Conservation (phyloP, 148 eudicot species). For the Amaranthus palmeri region DNA sequence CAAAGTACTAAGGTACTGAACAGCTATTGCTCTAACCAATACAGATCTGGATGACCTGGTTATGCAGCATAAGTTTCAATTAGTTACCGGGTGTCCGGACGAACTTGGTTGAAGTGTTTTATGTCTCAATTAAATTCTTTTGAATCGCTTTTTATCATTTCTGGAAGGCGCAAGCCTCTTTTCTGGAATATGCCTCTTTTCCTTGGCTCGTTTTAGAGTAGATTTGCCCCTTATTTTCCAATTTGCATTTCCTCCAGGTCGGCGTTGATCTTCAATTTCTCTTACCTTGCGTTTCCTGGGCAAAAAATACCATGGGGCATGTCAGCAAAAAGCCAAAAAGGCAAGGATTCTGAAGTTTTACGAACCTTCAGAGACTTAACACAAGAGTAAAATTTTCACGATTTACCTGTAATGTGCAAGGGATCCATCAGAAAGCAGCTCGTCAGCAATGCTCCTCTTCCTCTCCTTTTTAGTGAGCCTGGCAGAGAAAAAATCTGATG, state of each 20-base stretch:
- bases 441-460: constrained; percentile 76
- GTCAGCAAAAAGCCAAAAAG: background rate
- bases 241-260: constrained; percentile 64
- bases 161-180: background rate
- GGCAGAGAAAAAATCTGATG: constrained; percentile 52
- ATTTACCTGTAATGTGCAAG: constrained; percentile 57
- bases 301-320: background rate
- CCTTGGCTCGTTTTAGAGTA: constrained; percentile 48
- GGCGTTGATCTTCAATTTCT: constrained; percentile 65
- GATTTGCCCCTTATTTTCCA: constrained; percentile 61
- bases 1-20: no score
- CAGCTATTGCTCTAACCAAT: no score
- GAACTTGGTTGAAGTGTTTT: background rate
- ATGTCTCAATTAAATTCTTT: constrained; percentile 1
- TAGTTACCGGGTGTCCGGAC: background rate
- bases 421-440: constrained; percentile 58
- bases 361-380: background rate
- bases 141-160: constrained; percentile 9
- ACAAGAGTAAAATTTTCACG: background rate
- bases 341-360: background rate
- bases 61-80: background rate
- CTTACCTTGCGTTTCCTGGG: constrained; percentile 90
- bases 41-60: no score
- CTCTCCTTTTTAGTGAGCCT: constrained; percentile 89
- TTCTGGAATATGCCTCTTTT: constrained; percentile 38